Evolutionary conservation across 805 yeast genomes (phyloP), one percentile per base, ranked within the genome.

Genomic region (Candida lessepsii): DNA sequence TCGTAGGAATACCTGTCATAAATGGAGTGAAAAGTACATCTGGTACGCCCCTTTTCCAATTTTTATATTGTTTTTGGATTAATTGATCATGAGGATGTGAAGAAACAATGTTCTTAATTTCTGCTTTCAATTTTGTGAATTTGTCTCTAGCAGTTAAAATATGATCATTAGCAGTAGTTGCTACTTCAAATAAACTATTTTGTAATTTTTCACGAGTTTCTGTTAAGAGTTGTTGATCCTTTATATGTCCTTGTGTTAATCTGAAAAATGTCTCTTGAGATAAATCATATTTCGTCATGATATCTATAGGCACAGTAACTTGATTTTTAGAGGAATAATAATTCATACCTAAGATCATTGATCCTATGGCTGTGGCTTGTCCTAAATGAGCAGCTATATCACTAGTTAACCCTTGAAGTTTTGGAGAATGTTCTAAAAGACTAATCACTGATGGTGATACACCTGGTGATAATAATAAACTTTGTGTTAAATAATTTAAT

Each of bases 331-430:
- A 54, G 0, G 85, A 81, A 56, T 78, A 81, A 58, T 72, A 84
- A 17, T 67, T 65, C 35, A 81, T 54, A 0, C 84, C 86, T 37
- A 83, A 63, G 10, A 87, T 67, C 59, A 77, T 69, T 2, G 83
- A 71, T 1, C 87, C 80, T 9, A 87, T 69, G 0, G 89, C 81
- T 0, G 83, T 76, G 1, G 93, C 86, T 57, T 87, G 95, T 5
- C 96, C 96, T 27, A 87, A 61, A 60, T 86, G 95, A 0, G 95
- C 93, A 9, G 80, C 74, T 8, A 82, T 73, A 45, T 83, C 86
- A 24, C 79, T 71, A 7, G 79, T 61, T 4, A 57, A 48, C 13
- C 59, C 58, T 43, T 73, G 76, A n/a, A 79, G 53, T 5, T 46
- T 47, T 0, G 71, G 60, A 31, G 78, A 71, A 17, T 60, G 54